Base-by-base conservation (phyloP, 2,329 filamentous ascomycete genomes). In the Cladosporium colombiae region DNA sequence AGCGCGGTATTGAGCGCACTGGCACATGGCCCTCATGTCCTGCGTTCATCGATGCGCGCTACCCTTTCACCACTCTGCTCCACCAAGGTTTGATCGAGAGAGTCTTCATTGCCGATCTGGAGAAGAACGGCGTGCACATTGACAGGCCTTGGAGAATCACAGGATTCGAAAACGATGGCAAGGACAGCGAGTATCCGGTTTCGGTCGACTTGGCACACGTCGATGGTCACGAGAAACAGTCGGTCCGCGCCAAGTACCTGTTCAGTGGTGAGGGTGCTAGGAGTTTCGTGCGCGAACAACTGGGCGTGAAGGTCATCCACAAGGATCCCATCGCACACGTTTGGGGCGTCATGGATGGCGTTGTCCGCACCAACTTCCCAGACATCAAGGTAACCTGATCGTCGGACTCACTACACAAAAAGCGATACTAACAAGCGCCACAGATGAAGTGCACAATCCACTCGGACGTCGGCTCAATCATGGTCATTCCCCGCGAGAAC, bases 11-110 rank as follows among this genome's bases (percentile, higher is more conserved):
- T 52, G 78, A 82, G 67, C 77, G 86, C 65, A 89, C 86, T 1
- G 86, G 86, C 27, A 89, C 83, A 52, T 97, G 92, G 92, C 90
- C 92, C 5, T 93, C 90, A 75, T 97, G 93, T 78, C 93, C 93
- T 0, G 88, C 86, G 70, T 97, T 96, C 78, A 87, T 89, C 67
- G 87, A 89, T 71, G 86, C 86, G 33, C 79, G 86, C 71, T 88
- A 88, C 70, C 86, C 86, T 0, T 88, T 87, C 75, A 88, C 86
- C 33, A 87, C 86, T 33, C 79, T 88, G 5, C 78, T 88, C 7
- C 86, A 88, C 72, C 86, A 88, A 73, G 86, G 86, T 18, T 76
- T 88, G 73, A 88, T 88, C 59, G 86, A 88, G 78, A 78, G 84
- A 35, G 85, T 87, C 2, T 87, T 88, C 72, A 83, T 88, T 59